Percentiles rank a stretch among this genome's conserved stretches.
Evolutionary conservation across 768 basidiomycete genomes (phyloP).

Genomic region (Tephrocybe sp.): DNA sequence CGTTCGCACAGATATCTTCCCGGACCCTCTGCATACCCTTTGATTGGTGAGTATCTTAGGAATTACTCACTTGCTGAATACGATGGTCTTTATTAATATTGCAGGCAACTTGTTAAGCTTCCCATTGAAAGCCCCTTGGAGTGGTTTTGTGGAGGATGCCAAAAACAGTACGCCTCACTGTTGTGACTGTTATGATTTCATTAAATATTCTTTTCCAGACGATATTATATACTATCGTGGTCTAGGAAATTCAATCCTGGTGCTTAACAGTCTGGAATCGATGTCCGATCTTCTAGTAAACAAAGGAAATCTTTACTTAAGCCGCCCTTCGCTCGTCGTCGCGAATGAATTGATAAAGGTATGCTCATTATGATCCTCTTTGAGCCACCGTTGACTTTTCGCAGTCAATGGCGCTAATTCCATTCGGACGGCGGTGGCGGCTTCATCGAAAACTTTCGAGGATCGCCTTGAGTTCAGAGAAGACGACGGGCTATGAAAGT

Average conservation of each 20-base stretch:
- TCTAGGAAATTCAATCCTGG: neutral
- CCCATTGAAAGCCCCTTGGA: constrained; percentile 1
- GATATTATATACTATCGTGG: neutral
- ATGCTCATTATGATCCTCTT: neutral
- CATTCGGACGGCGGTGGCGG: neutral
- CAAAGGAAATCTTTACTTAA: neutral
- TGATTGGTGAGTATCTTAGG: neutral
- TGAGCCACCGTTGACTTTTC: neutral
- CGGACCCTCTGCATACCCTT: neutral
- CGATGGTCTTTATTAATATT: neutral
- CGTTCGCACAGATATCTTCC: neutral
- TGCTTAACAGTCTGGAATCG: constrained; percentile 3
- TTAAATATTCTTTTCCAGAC: neutral
- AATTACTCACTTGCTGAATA: neutral
- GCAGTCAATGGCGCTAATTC: neutral
- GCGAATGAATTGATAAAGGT: constrained; percentile 2
- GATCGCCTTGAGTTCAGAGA: neutral
- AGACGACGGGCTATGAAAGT: neutral
- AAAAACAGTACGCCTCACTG: neutral
- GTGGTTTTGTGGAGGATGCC: neutral
- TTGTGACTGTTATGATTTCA: neutral
- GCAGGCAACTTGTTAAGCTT: neutral
- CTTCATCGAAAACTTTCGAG: neutral
- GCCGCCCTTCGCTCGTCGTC: neutral
- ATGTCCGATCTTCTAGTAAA: neutral